Base-by-base conservation (phyloP, 1,284 basidiomycete species). In the Boletus holoroseus region DNA sequence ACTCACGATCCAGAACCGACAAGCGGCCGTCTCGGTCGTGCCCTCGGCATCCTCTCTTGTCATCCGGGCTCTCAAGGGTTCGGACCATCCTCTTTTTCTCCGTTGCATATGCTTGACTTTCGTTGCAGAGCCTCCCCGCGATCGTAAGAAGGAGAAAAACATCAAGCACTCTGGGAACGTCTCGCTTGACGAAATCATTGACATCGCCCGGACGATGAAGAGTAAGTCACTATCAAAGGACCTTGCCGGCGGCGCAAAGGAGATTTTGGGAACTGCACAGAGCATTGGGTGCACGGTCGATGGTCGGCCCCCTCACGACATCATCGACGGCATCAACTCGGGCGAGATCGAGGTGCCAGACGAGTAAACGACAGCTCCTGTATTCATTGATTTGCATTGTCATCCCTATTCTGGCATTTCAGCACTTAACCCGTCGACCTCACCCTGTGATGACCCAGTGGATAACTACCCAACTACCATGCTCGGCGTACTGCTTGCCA, bases 131-230 rank as follows among this genome's bases (percentile, higher is more conserved):
- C 95, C 95, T 61, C 93, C 93, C 66, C 93, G 95, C 71, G 95
- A 99, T 79, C 88, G 96, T 66, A 99, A 99, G 79, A 99, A 99
- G 85, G 94, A 98, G 83, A 99, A 99, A 83, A 99, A 99, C 83
- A 95, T 98, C 77, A 94, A 94, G 74, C 96, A 99, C 83, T 76
- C 76, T 56, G 96, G 96, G 58, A 99, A 98, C 80, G 82, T 99
- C 62, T 71, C 94, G 53, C 79, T 99, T 54, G 95, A 98, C 70
- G 91, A 96, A 76, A 93, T 99, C 68, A 76, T 94, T 69, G 88
- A 95, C 56, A 94, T 95, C 72, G 93, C 93, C 65, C 89, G 96
- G 72, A 96, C 87, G 62, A 97, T 99, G 94, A 87, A 84, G 72
- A 78, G 78, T 76, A 98, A 98, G 76, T 98, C 94, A 12, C 79